Percentiles rank a stretch among this genome's conserved stretches.
Evolutionary conservation across 2,329 filamentous ascomycete genomes (phyloP).

Genomic region (Xylariaceae sp.): DNA sequence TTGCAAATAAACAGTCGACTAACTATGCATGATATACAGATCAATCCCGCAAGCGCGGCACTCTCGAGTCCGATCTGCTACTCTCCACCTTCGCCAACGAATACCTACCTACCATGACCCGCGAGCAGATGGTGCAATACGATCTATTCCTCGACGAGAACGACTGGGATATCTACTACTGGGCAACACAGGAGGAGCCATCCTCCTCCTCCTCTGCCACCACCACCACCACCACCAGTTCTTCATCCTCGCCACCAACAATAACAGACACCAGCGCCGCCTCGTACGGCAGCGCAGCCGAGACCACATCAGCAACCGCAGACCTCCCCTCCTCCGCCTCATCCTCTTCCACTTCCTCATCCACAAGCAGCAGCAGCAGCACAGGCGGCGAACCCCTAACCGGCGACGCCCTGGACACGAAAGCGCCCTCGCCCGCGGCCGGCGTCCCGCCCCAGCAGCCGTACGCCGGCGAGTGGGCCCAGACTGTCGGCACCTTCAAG

Average conservation of each 20-base stretch:
- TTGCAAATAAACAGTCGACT: not conserved
- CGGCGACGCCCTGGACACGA: constrained; percentile 34
- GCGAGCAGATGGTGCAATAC: constrained; percentile 78
- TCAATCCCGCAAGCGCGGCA: constrained; percentile 95
- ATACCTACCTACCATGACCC: constrained; percentile 76
- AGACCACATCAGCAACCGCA: constrained; percentile 24
- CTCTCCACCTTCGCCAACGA: constrained; percentile 92
- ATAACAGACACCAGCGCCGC: constrained; percentile 51
- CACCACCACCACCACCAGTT: constrained; percentile 32
- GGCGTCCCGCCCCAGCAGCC: constrained; percentile 37
- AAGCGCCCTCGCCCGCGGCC: constrained; percentile 33
- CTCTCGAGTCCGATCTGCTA: constrained; percentile 92
- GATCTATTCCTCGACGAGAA: constrained; percentile 97
- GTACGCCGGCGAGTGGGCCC: constrained; percentile 84
- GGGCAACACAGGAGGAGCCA: constrained; percentile 85
- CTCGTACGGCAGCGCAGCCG: constrained; percentile 46
- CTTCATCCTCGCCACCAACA: constrained; percentile 56
- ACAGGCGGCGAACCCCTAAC: constrained; percentile 34
- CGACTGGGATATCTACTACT: constrained; percentile 99
- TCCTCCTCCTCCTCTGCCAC: constrained; percentile 38
- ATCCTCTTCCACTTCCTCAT: constrained; percentile 15
- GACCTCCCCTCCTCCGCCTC: constrained; percentile 20
- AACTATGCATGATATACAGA: constrained; percentile 59
- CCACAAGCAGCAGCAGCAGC: constrained; percentile 28
- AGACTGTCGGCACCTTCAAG: constrained; percentile 93